Base-by-base conservation (phyloP, 139 green algal genomes). In the Picocystis salinarum region DNA sequence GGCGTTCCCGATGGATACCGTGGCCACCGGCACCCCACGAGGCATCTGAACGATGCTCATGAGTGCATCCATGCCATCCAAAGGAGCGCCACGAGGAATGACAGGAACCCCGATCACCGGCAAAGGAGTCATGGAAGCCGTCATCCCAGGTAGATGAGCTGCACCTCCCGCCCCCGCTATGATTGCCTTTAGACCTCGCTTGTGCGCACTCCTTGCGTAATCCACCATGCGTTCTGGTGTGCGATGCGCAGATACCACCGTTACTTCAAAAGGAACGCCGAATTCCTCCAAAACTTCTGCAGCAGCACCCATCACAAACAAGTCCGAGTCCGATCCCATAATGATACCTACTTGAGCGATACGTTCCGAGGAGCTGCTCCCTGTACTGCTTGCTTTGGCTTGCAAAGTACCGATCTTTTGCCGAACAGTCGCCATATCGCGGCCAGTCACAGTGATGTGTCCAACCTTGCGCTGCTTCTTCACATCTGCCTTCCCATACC, bases 341-440 rank as follows among this genome's bases (percentile, higher is more conserved):
- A 97, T 93, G 64, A 95, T 89, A 37, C 75, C 79, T n/a, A 96
- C 85, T 42, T 48, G n/a, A n/a, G n/a, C n/a, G n/a, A n/a, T n/a
- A n/a, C n/a, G n/a, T n/a, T n/a, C n/a, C n/a, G n/a, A n/a, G n/a
- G n/a, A n/a, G n/a, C n/a, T n/a, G n/a, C n/a, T n/a, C n/a, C n/a
- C n/a, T n/a, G n/a, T n/a, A n/a, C n/a, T n/a, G n/a, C n/a, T n/a
- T n/a, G n/a, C n/a, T n/a, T n/a, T n/a, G n/a, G n/a, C n/a, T n/a
- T n/a, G n/a, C n/a, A n/a, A n/a, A n/a, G n/a, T n/a, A n/a, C n/a
- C n/a, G n/a, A n/a, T n/a, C n/a, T n/a, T n/a, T n/a, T n/a, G n/a
- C n/a, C n/a, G n/a, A n/a, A n/a, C n/a, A n/a, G n/a, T n/a, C n/a
- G n/a, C n/a, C n/a, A n/a, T n/a, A n/a, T n/a, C n/a, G n/a, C n/a